Evolutionary conservation across 306 rosid species (phyloP).

Genomic region (Morella rubra): DNA sequence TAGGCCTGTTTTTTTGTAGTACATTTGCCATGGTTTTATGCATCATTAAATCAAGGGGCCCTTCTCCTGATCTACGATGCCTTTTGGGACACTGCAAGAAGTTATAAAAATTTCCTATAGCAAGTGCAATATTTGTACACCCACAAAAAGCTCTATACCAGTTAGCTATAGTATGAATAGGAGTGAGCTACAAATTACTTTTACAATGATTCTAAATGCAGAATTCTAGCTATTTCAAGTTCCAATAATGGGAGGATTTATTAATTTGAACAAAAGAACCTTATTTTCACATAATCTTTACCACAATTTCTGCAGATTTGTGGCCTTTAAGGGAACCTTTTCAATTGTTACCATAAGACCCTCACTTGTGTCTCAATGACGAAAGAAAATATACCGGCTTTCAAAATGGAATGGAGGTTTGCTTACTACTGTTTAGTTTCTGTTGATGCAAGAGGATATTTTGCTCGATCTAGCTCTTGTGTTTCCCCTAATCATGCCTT

Average conservation of each 20-base stretch:
- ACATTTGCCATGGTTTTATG: slow-evolving; percentile 14
- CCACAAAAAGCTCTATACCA: not conserved
- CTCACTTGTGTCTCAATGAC: not conserved
- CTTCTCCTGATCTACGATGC: not conserved
- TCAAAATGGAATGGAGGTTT: not conserved
- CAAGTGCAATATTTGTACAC: not conserved
- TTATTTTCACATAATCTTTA: no score
- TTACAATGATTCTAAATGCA: no score
- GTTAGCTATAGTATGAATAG: not conserved
- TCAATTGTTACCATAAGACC: not conserved
- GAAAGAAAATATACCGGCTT: not conserved
- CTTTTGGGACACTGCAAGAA: not conserved
- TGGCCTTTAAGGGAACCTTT: not conserved
- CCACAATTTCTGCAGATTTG: not conserved
- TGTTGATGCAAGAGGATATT: not conserved
- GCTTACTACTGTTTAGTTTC: not conserved
- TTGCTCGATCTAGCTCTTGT: not conserved
- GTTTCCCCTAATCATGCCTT: not conserved
- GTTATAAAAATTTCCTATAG: not conserved
- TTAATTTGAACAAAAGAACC: no score
- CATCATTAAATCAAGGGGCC: not conserved
- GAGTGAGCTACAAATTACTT: not conserved
- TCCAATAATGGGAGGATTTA: no score
- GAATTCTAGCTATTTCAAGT: no score
- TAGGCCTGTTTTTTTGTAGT: no score